Evolutionary conservation across 257 asterid genomes (phyloP).

Genomic region (Nicotiana tomentosiformis): DNA sequence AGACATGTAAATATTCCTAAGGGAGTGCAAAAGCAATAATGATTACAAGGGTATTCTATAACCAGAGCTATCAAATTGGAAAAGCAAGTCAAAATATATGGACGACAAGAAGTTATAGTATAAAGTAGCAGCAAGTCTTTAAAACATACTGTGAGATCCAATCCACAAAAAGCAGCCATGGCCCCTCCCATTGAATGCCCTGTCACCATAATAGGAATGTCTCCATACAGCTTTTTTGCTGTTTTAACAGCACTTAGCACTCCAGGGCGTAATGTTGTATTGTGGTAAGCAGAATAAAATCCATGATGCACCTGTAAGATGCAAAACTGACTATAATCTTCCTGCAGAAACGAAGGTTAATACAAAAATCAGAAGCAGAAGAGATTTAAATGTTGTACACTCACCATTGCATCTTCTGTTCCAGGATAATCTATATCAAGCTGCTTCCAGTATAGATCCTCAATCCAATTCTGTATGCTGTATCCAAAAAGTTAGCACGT

Average conservation of each 20-base stretch:
- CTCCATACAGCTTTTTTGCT: conserved; percentile 59
- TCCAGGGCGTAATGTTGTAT: conserved; percentile 77
- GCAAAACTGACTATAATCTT: conserved; percentile 3
- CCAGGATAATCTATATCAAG: conserved; percentile 88
- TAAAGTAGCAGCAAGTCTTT: background rate
- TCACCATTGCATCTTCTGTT: conserved; percentile 84
- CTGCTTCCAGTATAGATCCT: conserved; percentile 96
- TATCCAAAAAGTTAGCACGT: conserved; percentile 5
- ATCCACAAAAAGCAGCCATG: conserved; percentile 87
- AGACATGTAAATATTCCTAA: background rate
- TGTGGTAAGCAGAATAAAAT: conserved; percentile 84
- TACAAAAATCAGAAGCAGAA: background rate
- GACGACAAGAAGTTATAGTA: conserved; percentile 10
- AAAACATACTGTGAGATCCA: conserved; percentile 66
- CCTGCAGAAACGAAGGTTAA: conserved; percentile 4
- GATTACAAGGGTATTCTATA: background rate
- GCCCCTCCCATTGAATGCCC: conserved; percentile 99
- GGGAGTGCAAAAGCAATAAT: background rate
- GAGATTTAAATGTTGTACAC: background rate
- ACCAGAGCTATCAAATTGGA: background rate
- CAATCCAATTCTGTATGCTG: conserved; percentile 97
- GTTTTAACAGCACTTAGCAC: conserved; percentile 54
- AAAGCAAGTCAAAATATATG: background rate
- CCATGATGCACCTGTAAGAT: conserved; percentile 90
- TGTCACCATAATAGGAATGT: conserved; percentile 57